Conservation (phyloP, 257 asterid genomes). For the Fraxinus pennsylvanica region DNA sequence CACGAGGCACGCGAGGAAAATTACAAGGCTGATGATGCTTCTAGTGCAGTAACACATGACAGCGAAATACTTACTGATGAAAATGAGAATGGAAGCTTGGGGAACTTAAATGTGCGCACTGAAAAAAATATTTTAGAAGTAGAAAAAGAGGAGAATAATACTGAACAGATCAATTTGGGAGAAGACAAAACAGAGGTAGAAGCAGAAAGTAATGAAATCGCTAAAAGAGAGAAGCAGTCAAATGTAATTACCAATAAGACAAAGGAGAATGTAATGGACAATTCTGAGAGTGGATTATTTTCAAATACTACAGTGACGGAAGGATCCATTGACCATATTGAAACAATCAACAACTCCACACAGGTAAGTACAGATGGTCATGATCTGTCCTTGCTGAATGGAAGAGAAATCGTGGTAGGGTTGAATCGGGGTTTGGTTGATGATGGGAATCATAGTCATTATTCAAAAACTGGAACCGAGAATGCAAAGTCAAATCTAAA, state of each 20-base stretch:
- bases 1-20: conserved; percentile 81
- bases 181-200: conserved; percentile 34
- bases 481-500: conserved; percentile 28
- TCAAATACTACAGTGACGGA: conserved; percentile 37
- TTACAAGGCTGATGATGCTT: conserved; percentile 97
- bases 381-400: conserved; percentile 36
- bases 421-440: conserved; percentile 25
- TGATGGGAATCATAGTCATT: conserved; percentile 23
- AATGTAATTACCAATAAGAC: conserved; percentile 31
- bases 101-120: conserved; percentile 37
- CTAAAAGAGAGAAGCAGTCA: conserved; percentile 29
- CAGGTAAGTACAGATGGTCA: conserved; percentile 30
- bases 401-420: conserved; percentile 32
- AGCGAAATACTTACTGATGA: conserved; percentile 32
- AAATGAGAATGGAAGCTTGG: conserved; percentile 37
- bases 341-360: conserved; percentile 29
- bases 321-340: conserved; percentile 30
- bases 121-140: conserved; percentile 29
- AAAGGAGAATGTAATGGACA: conserved; percentile 24
- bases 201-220: conserved; percentile 39
- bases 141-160: conserved; percentile 28
- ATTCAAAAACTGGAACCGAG: conserved; percentile 29
- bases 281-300: conserved; percentile 29
- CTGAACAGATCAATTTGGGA: conserved; percentile 24
- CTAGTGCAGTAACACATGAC: conserved; percentile 90